Evolutionary conservation across 2,329 filamentous ascomycete genomes (phyloP).

Genomic region (Verticillium nonalfalfae): DNA sequence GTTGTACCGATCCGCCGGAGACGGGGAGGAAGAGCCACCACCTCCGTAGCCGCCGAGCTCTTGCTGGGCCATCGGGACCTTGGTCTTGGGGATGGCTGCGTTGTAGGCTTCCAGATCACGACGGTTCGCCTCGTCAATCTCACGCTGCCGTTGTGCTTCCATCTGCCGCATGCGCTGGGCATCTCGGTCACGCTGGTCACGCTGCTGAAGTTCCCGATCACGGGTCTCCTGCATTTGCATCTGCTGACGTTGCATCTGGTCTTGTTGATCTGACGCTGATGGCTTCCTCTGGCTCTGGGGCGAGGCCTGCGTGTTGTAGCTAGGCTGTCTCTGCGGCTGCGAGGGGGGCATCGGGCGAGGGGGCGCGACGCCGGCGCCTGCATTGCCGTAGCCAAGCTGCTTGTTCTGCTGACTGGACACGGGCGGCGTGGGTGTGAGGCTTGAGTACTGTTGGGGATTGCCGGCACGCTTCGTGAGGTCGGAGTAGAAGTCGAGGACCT

Average conservation of each 20-base stretch:
- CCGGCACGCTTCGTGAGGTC: conserved; percentile 73
- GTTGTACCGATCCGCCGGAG: conserved; percentile 63
- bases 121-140: conserved; percentile 60
- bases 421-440: conserved; percentile 62
- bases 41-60: conserved; percentile 71
- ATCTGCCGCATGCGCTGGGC: conserved; percentile 57
- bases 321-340: conserved; percentile 33
- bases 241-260: conserved; percentile 51
- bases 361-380: conserved; percentile 56
- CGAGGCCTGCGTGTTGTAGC: conserved; percentile 30
- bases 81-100: conserved; percentile 76
- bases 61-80: conserved; percentile 77
- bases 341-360: conserved; percentile 58
- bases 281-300: conserved; percentile 33
- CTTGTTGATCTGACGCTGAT: conserved; percentile 36
- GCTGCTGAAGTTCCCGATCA: background rate
- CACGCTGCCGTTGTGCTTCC: conserved; percentile 48
- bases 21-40: conserved; percentile 36
- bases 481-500: conserved; percentile 80
- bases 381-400: conserved; percentile 53
- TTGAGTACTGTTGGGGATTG: conserved; percentile 62
- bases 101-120: conserved; percentile 86
- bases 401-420: conserved; percentile 51
- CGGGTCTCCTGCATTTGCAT: conserved; percentile 33
- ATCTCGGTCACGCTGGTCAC: conserved; percentile 28